Base-by-base conservation (phyloP, 2,329 filamentous ascomycete genomes). In the Hypoxylon sp. region DNA sequence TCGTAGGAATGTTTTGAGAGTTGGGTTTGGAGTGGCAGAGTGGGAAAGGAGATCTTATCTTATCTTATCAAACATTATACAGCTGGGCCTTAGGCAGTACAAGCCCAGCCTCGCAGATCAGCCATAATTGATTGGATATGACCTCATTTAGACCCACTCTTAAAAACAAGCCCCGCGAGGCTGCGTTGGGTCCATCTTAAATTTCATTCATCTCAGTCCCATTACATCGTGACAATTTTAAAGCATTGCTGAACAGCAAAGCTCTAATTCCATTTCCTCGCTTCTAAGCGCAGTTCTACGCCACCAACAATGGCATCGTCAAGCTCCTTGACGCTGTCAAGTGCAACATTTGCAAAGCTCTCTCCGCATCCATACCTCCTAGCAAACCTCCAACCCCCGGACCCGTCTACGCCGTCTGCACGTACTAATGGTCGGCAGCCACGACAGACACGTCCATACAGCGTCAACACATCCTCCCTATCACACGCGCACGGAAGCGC, bases 401-500 rank as follows among this genome's bases (percentile, higher is more conserved):
- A 83, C 55, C 68, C 83, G 26, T 82, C 83, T 71, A 81, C 83
- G 63, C 82, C 86, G 1, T 86, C 92, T 1, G 84, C 88, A 48
- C 92, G 96, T 76, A 93, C 94, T 77, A 98, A 97, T 80, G 93
- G 93, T 70, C 93, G 96, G 72, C 80, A 85, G 1, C 88, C 92
- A 5, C 83, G 87, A 31, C 87, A 94, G 75, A 88, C 90, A 65
- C 91, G 96, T 48, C 80, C 85, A 22, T 90, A 92, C n/a, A 89
- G 90, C 35, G 85, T 96, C 74, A 96, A 98, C 80, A 89, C 90
- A 0, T 92, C 92, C 26, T 96, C 93, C 22, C 84, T 99, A 54
- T 93, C 94, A 0, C 94, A 99, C 79, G 92, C 94, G 62, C 91
- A 97, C 78, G 96, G 96, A 56, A 97, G 93, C 75, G 92, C 95